Conservation (phyloP, 75 land plant genomes). For the Cupressus sempervirens region DNA sequence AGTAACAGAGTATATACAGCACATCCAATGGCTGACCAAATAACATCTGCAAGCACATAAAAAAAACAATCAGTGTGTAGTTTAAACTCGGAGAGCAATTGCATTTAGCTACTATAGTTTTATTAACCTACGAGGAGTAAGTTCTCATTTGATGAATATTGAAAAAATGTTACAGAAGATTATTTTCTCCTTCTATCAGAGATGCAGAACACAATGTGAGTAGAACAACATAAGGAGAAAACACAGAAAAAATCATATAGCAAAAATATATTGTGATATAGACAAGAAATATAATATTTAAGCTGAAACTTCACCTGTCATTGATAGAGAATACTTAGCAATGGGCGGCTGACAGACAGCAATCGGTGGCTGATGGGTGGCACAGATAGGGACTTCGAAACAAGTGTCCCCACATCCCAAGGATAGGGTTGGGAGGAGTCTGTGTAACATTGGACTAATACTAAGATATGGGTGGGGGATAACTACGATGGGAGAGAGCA, state of each 20-base stretch:
- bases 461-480: too few species aligned
- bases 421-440: too few species aligned
- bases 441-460: too few species aligned
- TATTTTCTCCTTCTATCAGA: neutral
- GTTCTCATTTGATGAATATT: neutral
- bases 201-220: neutral
- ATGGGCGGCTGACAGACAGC: too few species aligned
- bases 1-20: constrained; percentile 34
- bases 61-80: neutral
- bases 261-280: neutral
- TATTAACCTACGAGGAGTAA: neutral
- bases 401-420: too few species aligned
- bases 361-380: neutral
- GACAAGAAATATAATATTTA: neutral
- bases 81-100: neutral
- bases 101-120: neutral
- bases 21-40: constrained; percentile 74
- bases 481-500: too few species aligned
- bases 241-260: neutral
- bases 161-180: neutral
- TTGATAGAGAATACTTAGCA: neutral
- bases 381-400: too few species aligned
- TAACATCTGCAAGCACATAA: constrained; percentile 63
- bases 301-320: neutral
- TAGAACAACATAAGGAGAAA: neutral